Percentiles rank a stretch among this genome's conserved stretches.
Evolutionary conservation across 768 basidiomycete species (phyloP).

Genomic region (Amanita fuliginea): DNA sequence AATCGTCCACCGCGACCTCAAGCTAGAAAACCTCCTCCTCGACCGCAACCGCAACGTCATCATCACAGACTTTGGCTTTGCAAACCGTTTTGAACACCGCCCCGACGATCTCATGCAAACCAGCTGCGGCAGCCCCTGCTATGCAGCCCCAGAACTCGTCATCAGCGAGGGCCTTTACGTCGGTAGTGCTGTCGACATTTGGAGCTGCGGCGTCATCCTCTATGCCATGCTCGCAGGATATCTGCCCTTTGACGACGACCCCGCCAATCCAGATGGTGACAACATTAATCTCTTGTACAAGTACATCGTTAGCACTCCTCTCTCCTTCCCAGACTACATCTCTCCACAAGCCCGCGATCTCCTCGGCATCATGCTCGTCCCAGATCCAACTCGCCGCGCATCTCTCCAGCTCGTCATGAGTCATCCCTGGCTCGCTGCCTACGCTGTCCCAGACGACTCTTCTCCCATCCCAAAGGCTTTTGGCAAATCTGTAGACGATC

Average conservation of each 20-base stretch:
- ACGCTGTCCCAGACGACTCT: slow-evolving; percentile 25
- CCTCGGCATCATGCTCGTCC: slow-evolving; percentile 86
- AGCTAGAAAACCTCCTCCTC: slow-evolving; percentile 94
- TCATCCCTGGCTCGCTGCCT: slow-evolving; percentile 77
- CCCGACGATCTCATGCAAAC: slow-evolving; percentile 97
- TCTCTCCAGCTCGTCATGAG: slow-evolving; percentile 71
- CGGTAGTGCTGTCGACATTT: slow-evolving; percentile 96
- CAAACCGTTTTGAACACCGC: slow-evolving; percentile 92
- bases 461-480: slow-evolving; percentile 36
- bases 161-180: slow-evolving; percentile 96
- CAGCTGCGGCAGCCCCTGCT: slow-evolving; percentile 93
- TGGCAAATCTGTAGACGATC: slow-evolving; percentile 59
- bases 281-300: slow-evolving; percentile 98
- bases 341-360: slow-evolving; percentile 76
- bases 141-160: slow-evolving; percentile 96
- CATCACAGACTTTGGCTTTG: slow-evolving; percentile 99
- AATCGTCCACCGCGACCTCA: slow-evolving; percentile 98
- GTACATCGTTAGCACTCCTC: slow-evolving; percentile 95
- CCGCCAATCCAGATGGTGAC: slow-evolving; percentile 96
- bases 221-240: slow-evolving; percentile 97
- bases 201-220: slow-evolving; percentile 91
- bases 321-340: slow-evolving; percentile 96
- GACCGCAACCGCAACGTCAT: slow-evolving; percentile 97
- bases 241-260: slow-evolving; percentile 99
- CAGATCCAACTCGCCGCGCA: slow-evolving; percentile 75